A percentile compares a stretch with the other conserved stretches of the same genome.
Conservation (phyloP, 192 early-diverging fungal genomes). For the Podila epigama region DNA sequence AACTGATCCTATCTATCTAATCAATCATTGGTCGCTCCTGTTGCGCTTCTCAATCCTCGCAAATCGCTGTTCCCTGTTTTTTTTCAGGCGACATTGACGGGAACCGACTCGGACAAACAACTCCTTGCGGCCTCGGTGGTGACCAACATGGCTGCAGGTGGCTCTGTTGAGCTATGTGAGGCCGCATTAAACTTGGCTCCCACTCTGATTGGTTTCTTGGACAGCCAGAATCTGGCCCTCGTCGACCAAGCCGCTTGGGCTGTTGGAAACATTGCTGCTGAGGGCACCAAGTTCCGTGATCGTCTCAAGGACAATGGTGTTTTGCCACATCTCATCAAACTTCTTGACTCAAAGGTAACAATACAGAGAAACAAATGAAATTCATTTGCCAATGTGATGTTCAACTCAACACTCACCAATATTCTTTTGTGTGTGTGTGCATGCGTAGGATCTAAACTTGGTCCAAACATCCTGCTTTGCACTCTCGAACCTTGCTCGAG, state of each 20-base stretch:
- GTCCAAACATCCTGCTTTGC: slow-evolving; percentile 79
- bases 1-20: too few relatives aligned
- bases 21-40: too few relatives aligned
- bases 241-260: slow-evolving; percentile 92
- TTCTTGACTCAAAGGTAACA: slow-evolving; percentile 68
- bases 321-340: slow-evolving; percentile 72
- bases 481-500: slow-evolving; percentile 73
- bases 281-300: slow-evolving; percentile 77
- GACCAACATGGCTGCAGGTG: slow-evolving; percentile 67
- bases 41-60: too few relatives aligned
- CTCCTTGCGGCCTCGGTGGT: slow-evolving; percentile 64
- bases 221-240: slow-evolving; percentile 64
- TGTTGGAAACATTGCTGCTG: slow-evolving; percentile 93
- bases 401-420: background rate
- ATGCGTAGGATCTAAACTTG: slow-evolving; percentile 50
- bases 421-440: background rate
- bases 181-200: slow-evolving; percentile 55
- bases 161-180: slow-evolving; percentile 54
- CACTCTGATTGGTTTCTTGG: slow-evolving; percentile 55
- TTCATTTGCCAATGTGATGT: background rate
- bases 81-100: slow-evolving; percentile 47
- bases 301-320: slow-evolving; percentile 78
- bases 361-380: background rate
- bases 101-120: slow-evolving; percentile 60
- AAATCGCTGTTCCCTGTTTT: too few relatives aligned